Base-by-base conservation (phyloP, 345 rosid genomes). In the Capsella bursapastoris region DNA sequence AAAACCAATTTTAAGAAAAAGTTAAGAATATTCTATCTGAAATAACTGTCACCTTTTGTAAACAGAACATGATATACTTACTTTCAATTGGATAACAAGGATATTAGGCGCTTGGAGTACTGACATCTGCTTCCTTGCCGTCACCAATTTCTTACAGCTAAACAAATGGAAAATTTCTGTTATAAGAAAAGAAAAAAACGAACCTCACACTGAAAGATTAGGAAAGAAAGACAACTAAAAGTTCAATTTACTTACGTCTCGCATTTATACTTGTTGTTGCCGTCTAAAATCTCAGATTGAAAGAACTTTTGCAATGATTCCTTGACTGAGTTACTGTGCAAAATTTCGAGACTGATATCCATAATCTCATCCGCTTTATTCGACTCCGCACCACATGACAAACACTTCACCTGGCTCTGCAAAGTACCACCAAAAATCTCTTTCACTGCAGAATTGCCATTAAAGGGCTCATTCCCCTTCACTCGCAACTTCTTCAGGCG, bases 121-220 rank as follows among this genome's bases (percentile, higher is more conserved):
- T 0, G 96, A 96, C 96, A 96, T 85, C 78, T 96, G 98, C 89
- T 96, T 96, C 95, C 88, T 85, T 7, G 99, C 99, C 18, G 84
- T 76, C 77, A 90, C 97, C 90, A 96, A 72, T 83, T 96, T 92
- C 90, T 89, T 88, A 73, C 99, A 92, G 77, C 99, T 96, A 82
- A 82, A 77, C 71, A 74, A 82, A 77, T 64, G 76, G 61, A 79
- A 79, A 73, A 63, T 22, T 75, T 57, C 31, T 3, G 57, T 67
- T 9, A 34, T 32, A 32, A 34, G 7, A 9, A 15, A 48, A 25
- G 8, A 22, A 15, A 41, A 35, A 34, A 67, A 67, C 29, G 43
- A 67, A 67, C 29, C 4, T 0, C 9, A 8, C 16, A 72, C 41
- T 37, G 22, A 62, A 63, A 70, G 38, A n/a, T 10, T 3, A 14